These are phyloP conservation scores for Hypericum androsaemum DNA, from an alignment of 345 rosid species.

Conservation along the genomic window DNA sequence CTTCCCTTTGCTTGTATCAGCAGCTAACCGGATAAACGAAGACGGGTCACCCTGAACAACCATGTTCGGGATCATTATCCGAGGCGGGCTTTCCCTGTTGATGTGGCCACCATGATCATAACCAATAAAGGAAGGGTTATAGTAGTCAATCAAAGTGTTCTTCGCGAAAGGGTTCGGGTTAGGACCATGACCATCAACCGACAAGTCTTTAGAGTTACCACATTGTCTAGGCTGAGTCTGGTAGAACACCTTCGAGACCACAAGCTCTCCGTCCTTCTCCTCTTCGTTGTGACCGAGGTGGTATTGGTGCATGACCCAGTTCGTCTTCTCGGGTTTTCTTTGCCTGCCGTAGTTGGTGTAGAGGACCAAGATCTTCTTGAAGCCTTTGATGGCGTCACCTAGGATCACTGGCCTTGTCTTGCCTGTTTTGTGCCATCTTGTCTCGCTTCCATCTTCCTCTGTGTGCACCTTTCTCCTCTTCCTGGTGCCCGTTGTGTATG, in stretches of 20 bases:
- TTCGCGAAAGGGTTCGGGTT: too few relatives aligned
- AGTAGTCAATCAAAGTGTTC: too few relatives aligned
- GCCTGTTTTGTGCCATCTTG: conserved; percentile 98
- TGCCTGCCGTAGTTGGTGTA: conserved; percentile 86
- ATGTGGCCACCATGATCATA: too few relatives aligned
- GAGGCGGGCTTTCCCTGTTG: too few relatives aligned
- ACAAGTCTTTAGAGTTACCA: too few relatives aligned
- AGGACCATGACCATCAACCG: too few relatives aligned
- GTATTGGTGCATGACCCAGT: conserved; percentile 97
- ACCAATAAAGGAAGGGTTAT: too few relatives aligned
- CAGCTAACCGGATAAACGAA: conserved; percentile 43
- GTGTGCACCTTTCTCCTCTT: conserved; percentile 88
- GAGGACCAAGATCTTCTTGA: conserved; percentile 79
- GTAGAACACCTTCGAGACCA: too few relatives aligned
- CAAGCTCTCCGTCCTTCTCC: conserved; percentile 70
- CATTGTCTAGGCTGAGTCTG: too few relatives aligned
- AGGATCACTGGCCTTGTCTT: conserved; percentile 64
- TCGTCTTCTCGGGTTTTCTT: conserved; percentile 78
- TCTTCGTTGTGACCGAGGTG: conserved; percentile 75
- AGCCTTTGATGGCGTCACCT: conserved; percentile 47
- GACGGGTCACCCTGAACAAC: conserved; percentile 56
- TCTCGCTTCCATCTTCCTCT: conserved; percentile 69
- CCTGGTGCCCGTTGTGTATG: conserved; percentile 93
- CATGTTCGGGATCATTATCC: conserved; percentile 55
- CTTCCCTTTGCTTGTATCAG: conserved; percentile 63